A percentile compares a stretch with the other conserved stretches of the same genome.
Evolutionary conservation across 2,329 filamentous ascomycete species (phyloP).

Genomic region (Colletotrichum melonis): DNA sequence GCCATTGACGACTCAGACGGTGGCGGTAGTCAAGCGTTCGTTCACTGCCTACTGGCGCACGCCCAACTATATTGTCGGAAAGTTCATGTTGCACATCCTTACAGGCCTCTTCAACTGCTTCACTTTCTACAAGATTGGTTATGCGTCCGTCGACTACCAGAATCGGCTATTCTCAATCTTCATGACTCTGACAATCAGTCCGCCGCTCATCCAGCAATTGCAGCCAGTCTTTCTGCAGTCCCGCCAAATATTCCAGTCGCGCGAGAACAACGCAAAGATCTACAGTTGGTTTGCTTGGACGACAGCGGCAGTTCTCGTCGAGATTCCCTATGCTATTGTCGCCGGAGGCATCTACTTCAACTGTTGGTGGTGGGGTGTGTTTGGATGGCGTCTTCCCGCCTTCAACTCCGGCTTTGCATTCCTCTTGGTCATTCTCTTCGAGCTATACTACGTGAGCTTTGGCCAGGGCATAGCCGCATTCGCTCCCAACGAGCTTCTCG

Average conservation of each 20-base stretch:
- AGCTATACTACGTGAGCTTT: slow-evolving; percentile 73
- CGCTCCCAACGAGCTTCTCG: slow-evolving; percentile 74
- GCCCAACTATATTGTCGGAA: slow-evolving; percentile 72
- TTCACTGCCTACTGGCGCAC: slow-evolving; percentile 75
- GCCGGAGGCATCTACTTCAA: slow-evolving; percentile 73
- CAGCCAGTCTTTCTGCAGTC: slow-evolving; percentile 78
- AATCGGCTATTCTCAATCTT: slow-evolving; percentile 81
- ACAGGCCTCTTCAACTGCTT: slow-evolving; percentile 77
- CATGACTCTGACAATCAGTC: slow-evolving; percentile 80
- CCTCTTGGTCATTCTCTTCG: slow-evolving; percentile 73
- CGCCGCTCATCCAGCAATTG: slow-evolving; percentile 80
- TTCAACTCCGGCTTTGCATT: slow-evolving; percentile 72
- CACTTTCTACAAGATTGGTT: slow-evolving; percentile 73
- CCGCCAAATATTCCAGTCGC: slow-evolving; percentile 74
- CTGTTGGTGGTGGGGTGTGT: slow-evolving; percentile 68
- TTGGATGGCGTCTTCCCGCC: slow-evolving; percentile 61
- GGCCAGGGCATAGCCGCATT: slow-evolving; percentile 76
- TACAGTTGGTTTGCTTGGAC: slow-evolving; percentile 82
- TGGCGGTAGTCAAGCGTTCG: slow-evolving; percentile 64
- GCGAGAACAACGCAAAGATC: slow-evolving; percentile 82
- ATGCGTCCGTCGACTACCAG: slow-evolving; percentile 72
- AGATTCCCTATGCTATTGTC: slow-evolving; percentile 76
- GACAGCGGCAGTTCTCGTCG: slow-evolving; percentile 72
- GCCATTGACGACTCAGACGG: slow-evolving; percentile 64
- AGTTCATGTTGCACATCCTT: slow-evolving; percentile 70